Evolutionary conservation across 164 flowering plant genomes (phyloP).

Genomic region (Amborella trichopoda): DNA sequence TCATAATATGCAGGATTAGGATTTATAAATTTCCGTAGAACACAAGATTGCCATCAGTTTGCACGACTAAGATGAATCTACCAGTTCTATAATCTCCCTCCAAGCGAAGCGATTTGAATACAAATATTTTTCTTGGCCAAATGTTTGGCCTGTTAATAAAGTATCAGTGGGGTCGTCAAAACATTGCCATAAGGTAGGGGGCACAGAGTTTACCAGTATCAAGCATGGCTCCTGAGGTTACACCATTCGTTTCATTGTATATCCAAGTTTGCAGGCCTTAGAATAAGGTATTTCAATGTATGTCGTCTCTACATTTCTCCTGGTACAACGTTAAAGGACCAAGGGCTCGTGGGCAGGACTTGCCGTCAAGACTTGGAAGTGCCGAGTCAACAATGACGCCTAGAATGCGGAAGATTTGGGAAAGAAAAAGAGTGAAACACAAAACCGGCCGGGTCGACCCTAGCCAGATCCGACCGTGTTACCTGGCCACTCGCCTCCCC

Average conservation of each 20-base stretch:
- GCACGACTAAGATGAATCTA: constrained; percentile 13
- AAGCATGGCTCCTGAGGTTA: constrained; percentile 5
- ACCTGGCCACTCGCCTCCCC: no score
- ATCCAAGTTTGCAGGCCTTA: constrained; percentile 11
- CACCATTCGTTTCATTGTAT: not conserved
- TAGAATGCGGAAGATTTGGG: no score
- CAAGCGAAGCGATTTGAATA: constrained; percentile 6
- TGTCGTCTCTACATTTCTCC: no score
- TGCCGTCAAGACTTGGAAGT: no score
- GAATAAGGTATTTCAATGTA: no score
- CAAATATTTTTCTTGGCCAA: constrained; percentile 3
- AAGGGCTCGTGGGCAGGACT: no score
- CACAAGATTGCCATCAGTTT: constrained; percentile 11
- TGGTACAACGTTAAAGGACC: no score
- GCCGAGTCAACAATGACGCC: no score
- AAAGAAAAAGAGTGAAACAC: no score
- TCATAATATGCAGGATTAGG: not conserved
- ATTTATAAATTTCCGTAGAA: constrained; percentile 9
- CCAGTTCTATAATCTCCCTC: constrained; percentile 18
- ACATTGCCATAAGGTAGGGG: constrained; percentile 1
- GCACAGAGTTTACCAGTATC: not conserved
- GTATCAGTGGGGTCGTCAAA: constrained; percentile 8
- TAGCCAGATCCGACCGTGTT: no score
- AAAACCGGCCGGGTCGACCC: no score
- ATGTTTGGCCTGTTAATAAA: constrained; percentile 1